phyloP scores from a whole-genome alignment of 495 filamentous ascomycete species.

The Evernia prunastri region DNA sequence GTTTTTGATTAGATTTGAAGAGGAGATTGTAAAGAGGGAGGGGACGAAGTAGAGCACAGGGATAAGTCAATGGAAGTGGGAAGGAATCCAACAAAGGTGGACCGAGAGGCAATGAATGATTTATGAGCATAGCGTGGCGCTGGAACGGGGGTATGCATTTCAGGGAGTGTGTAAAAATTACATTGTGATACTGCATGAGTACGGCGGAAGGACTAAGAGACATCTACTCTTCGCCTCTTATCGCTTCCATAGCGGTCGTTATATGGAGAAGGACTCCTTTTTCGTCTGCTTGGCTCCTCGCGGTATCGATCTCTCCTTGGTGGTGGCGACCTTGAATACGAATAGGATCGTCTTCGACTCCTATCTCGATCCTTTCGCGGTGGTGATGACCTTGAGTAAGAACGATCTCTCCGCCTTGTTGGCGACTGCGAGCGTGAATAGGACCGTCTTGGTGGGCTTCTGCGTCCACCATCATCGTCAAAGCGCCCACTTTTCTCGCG shows the following conservation, averaged over 20 bases:
- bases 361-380: constrained; percentile 28
- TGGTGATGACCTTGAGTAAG: constrained; percentile 31
- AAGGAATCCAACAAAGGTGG: not conserved
- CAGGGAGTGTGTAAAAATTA: constrained; percentile 8
- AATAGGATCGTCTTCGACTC: constrained; percentile 16
- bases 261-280: constrained; percentile 59
- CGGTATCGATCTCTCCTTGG: constrained; percentile 41
- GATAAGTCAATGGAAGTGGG: not conserved
- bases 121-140: constrained; percentile 18
- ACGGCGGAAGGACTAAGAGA: not conserved
- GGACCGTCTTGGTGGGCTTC: constrained; percentile 20
- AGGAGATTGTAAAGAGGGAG: constrained; percentile 86
- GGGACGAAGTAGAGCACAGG: constrained; percentile 35
- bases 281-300: constrained; percentile 48
- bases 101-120: not conserved
- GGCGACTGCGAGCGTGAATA: constrained; percentile 31
- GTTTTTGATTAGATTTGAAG: constrained; percentile 84
- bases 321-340: constrained; percentile 33
- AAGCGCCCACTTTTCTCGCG: constrained; percentile 16
- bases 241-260: constrained; percentile 52
- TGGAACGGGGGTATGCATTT: constrained; percentile 6
- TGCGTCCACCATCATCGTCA: constrained; percentile 26
- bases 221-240: constrained; percentile 59
- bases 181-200: not conserved
- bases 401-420: constrained; percentile 28